phyloP scores from a whole-genome alignment of 2,329 filamentous ascomycete species.

The Fusarium redolens region DNA sequence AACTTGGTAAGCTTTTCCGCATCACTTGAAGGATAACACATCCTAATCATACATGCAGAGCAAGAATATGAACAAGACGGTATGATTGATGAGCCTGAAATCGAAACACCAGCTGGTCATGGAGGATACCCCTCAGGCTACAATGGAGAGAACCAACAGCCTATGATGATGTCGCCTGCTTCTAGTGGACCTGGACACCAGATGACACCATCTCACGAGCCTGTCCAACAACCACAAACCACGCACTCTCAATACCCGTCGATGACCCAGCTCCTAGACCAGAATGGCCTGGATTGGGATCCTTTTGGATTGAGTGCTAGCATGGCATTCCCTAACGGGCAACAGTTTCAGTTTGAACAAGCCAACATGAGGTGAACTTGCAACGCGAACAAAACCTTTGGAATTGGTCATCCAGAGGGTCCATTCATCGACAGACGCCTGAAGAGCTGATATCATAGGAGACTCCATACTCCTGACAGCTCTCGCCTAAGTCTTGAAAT shows the following conservation, averaged over 20 bases:
- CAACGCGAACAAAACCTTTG: slow-evolving; percentile 9
- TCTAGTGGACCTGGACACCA: slow-evolving; percentile 54
- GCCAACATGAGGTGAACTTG: slow-evolving; percentile 61
- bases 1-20: slow-evolving; percentile 79
- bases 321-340: slow-evolving; percentile 87
- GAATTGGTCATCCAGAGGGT: slow-evolving; percentile 18
- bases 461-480: slow-evolving; percentile 5
- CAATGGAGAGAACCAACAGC: slow-evolving; percentile 59
- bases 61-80: slow-evolving; percentile 96
- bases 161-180: slow-evolving; percentile 56
- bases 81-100: slow-evolving; percentile 85
- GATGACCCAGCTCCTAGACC: slow-evolving; percentile 75
- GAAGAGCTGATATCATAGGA: slow-evolving; percentile 23
- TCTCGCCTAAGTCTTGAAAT: slow-evolving; percentile 23
- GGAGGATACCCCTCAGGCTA: slow-evolving; percentile 72
- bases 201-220: slow-evolving; percentile 52
- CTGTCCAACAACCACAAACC: slow-evolving; percentile 39
- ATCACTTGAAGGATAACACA: slow-evolving; percentile 66
- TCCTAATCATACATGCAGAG: slow-evolving; percentile 80
- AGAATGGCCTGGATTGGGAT: slow-evolving; percentile 84
- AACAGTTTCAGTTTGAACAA: slow-evolving; percentile 80
- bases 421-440: slow-evolving; percentile 21
- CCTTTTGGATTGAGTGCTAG: slow-evolving; percentile 93
- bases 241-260: slow-evolving; percentile 65
- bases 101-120: slow-evolving; percentile 73